Evolutionary conservation across 768 basidiomycete species (phyloP).

Genomic region (Leucosporidium scottii): DNA sequence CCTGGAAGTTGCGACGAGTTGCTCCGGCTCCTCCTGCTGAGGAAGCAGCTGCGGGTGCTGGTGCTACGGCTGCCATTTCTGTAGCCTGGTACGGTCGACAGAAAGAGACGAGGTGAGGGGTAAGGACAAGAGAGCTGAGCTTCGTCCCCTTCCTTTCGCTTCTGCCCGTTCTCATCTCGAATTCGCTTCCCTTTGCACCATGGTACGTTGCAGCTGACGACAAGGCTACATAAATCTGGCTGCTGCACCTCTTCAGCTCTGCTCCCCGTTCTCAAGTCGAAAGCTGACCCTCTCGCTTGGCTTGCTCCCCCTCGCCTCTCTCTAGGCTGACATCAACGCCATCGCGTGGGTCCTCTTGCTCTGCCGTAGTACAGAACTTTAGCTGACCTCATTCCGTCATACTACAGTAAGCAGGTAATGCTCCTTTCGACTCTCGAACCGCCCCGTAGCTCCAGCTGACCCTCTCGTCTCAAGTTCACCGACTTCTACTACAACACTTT

Average conservation of each 20-base stretch:
- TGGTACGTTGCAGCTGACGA: no score
- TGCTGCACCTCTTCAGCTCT: no score
- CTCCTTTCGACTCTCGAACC: neutral
- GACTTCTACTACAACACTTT: constrained; percentile 78
- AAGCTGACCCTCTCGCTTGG: neutral
- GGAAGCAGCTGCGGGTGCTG: constrained; percentile 13
- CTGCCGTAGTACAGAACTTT: no score
- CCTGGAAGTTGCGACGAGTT: constrained; percentile 34
- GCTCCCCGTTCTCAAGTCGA: neutral
- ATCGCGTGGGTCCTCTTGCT: constrained; percentile 48
- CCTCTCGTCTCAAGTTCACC: constrained; percentile 48
- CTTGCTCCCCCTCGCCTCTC: neutral
- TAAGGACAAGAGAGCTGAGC: neutral
- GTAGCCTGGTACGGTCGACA: no score
- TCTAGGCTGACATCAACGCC: constrained; percentile 58
- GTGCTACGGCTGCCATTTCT: constrained; percentile 13
- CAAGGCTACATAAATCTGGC: no score
- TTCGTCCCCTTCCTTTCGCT: neutral
- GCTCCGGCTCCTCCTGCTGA: constrained; percentile 2
- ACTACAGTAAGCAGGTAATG: constrained; percentile 47
- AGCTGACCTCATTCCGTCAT: no score
- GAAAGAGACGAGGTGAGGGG: neutral
- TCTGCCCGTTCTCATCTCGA: neutral
- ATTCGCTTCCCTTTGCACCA: neutral
- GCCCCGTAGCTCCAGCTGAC: neutral